phyloP scores from a whole-genome alignment of 73 alveolate species.

The Durusdinium trenchii region DNA sequence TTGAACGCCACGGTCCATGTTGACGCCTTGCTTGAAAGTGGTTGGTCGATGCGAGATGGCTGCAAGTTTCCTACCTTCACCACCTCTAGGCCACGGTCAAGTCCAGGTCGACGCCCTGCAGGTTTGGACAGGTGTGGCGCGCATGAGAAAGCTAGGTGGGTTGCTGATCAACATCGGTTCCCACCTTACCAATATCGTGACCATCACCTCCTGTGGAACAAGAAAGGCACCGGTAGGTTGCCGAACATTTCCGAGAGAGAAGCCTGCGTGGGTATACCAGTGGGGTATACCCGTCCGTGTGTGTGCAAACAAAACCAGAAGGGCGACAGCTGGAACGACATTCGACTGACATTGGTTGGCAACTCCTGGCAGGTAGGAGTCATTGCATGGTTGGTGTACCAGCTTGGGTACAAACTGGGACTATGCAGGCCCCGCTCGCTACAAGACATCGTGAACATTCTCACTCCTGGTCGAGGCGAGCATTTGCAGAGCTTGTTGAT shows the following conservation, averaged over 20 bases:
- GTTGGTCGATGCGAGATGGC: neutral
- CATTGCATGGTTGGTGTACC: neutral
- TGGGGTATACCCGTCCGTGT: no score
- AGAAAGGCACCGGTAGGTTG: neutral
- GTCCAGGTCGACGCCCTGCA: neutral
- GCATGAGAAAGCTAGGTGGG: neutral
- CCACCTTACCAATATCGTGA: neutral
- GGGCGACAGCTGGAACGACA: no score
- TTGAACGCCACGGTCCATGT: no score
- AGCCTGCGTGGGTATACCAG: neutral
- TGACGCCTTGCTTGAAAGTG: neutral
- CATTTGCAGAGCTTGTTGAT: neutral
- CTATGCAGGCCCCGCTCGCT: neutral
- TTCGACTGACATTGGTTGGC: neutral
- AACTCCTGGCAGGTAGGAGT: neutral
- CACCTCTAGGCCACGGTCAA: neutral
- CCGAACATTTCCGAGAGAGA: neutral
- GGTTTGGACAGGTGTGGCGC: neutral
- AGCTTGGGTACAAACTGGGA: neutral
- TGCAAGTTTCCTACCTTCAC: neutral
- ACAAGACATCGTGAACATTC: neutral
- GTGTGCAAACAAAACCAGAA: no score
- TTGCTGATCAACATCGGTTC: neutral
- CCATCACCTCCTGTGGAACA: neutral
- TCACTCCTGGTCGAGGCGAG: neutral